Evolutionary conservation across 768 basidiomycete genomes (phyloP).

Genomic region (Termitomyces eurrhizus): DNA sequence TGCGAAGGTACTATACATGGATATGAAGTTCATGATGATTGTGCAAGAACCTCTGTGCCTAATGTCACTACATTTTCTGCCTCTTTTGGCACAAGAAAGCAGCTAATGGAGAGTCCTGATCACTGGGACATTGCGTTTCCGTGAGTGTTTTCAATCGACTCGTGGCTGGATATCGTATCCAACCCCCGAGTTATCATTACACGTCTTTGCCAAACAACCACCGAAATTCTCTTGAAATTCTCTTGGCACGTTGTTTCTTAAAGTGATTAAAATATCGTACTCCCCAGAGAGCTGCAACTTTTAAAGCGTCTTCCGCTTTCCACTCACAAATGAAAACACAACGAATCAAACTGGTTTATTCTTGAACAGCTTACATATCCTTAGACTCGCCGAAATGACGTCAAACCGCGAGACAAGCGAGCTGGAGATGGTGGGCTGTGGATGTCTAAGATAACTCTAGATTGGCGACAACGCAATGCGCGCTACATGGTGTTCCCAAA

Average conservation of each 20-base stretch:
- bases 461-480: not conserved
- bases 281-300: not conserved
- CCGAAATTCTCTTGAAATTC: not conserved
- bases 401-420: constrained; percentile 6
- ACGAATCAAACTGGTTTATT: not conserved
- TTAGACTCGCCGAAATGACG: constrained; percentile 3
- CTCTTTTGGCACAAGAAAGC: no score
- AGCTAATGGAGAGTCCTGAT: no score
- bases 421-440: not conserved
- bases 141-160: not conserved
- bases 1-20: no score
- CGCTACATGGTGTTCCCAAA: not conserved
- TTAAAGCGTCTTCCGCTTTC: not conserved
- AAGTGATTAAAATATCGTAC: not conserved
- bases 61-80: no score
- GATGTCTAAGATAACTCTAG: not conserved
- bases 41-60: no score
- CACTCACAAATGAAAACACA: not conserved
- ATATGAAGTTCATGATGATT: no score
- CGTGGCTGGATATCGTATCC: not conserved
- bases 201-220: not conserved
- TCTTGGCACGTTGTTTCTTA: not conserved
- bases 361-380: constrained; percentile 6
- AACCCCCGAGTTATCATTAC: not conserved
- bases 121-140: no score